Conservation (phyloP, 192 early-diverging fungal genomes). For the Diversispora epigaea region DNA sequence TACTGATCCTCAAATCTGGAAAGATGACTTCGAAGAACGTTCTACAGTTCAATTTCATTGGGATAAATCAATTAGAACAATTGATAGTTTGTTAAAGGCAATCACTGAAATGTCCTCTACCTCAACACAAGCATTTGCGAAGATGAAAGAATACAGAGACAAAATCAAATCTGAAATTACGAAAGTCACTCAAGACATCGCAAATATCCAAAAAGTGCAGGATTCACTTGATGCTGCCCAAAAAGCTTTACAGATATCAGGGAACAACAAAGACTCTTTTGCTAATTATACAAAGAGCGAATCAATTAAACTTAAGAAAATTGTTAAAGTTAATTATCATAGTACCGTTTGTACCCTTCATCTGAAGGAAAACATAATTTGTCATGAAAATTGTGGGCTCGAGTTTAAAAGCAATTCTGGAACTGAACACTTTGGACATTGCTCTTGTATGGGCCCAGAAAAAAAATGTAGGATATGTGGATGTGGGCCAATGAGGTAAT, state of each 20-base stretch:
- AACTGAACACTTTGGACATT: background rate
- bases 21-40: background rate
- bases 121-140: background rate
- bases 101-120: background rate
- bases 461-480: background rate
- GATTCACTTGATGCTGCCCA: background rate
- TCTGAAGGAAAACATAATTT: background rate
- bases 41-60: background rate
- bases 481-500: slow-evolving; percentile 21
- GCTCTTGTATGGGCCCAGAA: background rate
- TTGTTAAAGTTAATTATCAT: background rate
- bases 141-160: background rate
- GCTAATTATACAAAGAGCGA: background rate
- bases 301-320: slow-evolving; percentile 2
- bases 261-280: background rate
- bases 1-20: background rate
- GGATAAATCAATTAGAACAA: background rate
- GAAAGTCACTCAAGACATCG: background rate
- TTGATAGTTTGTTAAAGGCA: background rate
- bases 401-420: background rate
- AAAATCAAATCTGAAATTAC: background rate
- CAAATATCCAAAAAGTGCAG: slow-evolving; percentile 3
- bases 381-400: slow-evolving; percentile 3
- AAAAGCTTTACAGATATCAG: background rate
- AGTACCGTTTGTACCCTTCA: background rate